These are phyloP conservation scores for Herpetomonas muscarum DNA, from an alignment of 208 protist species.

Conservation along the genomic window DNA sequence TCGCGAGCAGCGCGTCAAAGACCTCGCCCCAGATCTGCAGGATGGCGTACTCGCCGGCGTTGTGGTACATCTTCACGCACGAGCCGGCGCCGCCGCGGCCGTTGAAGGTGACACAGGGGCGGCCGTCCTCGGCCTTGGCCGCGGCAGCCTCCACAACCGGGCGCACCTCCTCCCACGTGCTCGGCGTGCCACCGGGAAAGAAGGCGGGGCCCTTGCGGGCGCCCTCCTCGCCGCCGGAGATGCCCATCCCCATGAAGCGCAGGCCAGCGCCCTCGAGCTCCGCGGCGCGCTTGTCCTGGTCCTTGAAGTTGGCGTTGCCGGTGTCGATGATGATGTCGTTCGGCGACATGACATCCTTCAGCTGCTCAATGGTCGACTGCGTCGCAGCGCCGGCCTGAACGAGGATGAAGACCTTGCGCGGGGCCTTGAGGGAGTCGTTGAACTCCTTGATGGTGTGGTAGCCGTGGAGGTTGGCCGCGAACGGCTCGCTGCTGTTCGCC, in stretches of 20 bases:
- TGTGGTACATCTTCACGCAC: slow-evolving; percentile 99
- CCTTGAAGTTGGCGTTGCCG: slow-evolving; percentile 95
- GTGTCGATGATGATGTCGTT: slow-evolving; percentile 97
- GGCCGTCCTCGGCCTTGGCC: slow-evolving; percentile 93
- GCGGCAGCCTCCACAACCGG: slow-evolving; percentile 95
- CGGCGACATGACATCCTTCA: slow-evolving; percentile 71
- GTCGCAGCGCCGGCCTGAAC: slow-evolving; percentile 96
- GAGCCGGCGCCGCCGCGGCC: slow-evolving; percentile 96
- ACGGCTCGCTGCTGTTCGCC: slow-evolving; percentile 35
- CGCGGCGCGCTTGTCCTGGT: slow-evolving; percentile 89
- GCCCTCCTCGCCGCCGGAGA: slow-evolving; percentile 99
- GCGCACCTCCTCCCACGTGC: slow-evolving; percentile 91
- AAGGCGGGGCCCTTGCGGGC: slow-evolving; percentile 98
- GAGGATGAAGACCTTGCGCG: slow-evolving; percentile 94
- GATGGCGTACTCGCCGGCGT: slow-evolving; percentile 99
- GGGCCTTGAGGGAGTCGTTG: slow-evolving; percentile 77
- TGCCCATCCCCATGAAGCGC: slow-evolving; percentile 95
- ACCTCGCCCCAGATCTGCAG: slow-evolving; percentile 97
- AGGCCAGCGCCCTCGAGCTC: slow-evolving; percentile 85
- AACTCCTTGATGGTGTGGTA: slow-evolving; percentile 82
- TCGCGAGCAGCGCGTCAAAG: slow-evolving; percentile 90
- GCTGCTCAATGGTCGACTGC: slow-evolving; percentile 92
- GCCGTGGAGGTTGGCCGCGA: slow-evolving; percentile 62
- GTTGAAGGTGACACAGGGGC: slow-evolving; percentile 94
- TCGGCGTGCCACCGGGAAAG: slow-evolving; percentile 96